Evolutionary conservation across 805 yeast genomes (phyloP).

Genomic region (Candida ulmi): DNA sequence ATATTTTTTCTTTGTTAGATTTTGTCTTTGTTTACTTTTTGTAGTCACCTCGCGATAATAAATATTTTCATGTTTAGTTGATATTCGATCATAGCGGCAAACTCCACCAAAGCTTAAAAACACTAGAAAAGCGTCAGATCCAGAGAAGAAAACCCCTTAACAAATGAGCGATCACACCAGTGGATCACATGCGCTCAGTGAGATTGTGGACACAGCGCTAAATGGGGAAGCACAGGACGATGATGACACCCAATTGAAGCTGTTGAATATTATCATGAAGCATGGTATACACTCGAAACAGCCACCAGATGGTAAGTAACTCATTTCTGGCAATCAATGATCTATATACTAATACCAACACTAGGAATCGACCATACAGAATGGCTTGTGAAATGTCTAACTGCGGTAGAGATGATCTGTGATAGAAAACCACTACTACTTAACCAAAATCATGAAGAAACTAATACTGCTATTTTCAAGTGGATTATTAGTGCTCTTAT

Average conservation of each 20-base stretch:
- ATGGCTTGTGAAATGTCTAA: conserved; percentile 16
- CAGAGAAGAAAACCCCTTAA: too few species aligned
- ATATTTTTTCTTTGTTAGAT: too few species aligned
- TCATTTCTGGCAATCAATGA: not conserved
- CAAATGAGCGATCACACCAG: not conserved
- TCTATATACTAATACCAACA: not conserved
- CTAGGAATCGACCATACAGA: conserved; percentile 1
- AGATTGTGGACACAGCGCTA: conserved; percentile 12
- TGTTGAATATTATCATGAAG: conserved; percentile 16
- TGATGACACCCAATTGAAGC: conserved; percentile 16
- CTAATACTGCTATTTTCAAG: conserved; percentile 8
- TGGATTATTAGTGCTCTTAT: conserved; percentile 19
- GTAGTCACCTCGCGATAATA: not conserved
- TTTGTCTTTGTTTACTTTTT: not conserved
- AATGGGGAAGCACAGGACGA: conserved; percentile 8
- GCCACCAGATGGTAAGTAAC: conserved; percentile 9
- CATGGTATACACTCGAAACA: conserved; percentile 16
- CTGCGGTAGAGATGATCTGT: conserved; percentile 19
- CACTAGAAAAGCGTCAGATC: not conserved
- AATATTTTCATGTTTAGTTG: too few species aligned
- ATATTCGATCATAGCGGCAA: too few species aligned
- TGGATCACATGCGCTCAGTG: conserved; percentile 13
- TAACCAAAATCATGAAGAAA: conserved; percentile 8
- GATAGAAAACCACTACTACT: conserved; percentile 16
- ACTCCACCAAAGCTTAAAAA: too few species aligned